Evolutionary conservation across 139 green algal species (phyloP).

Genomic region (Diplosphaera chodatii): DNA sequence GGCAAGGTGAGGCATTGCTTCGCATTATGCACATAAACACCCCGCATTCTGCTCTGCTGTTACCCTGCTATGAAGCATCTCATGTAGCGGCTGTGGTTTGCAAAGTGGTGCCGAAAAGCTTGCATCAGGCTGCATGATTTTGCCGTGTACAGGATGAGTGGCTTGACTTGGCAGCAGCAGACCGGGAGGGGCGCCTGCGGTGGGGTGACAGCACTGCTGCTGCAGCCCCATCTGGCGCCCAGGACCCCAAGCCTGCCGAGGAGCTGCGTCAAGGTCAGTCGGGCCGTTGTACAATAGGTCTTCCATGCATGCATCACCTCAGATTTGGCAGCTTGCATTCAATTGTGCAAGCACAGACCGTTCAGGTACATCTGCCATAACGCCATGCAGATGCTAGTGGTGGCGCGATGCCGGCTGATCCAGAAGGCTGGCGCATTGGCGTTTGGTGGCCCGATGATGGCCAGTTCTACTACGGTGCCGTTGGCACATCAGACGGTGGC

Average conservation of each 20-base stretch:
- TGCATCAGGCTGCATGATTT: no score
- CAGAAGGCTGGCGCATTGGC: slow-evolving; percentile 25
- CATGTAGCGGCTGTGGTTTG: no score
- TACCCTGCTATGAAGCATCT: no score
- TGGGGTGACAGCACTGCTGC: slow-evolving; percentile 35
- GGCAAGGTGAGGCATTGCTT: slow-evolving; percentile 23
- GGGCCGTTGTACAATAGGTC: no score
- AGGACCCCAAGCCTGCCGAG: not conserved
- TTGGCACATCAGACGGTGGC: not conserved
- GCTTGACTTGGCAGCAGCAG: slow-evolving; percentile 41
- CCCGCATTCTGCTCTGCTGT: no score
- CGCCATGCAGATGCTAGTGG: not conserved
- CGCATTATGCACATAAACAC: no score
- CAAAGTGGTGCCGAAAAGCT: no score
- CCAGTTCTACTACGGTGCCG: slow-evolving; percentile 35
- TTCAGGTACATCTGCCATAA: not conserved
- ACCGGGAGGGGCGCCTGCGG: slow-evolving; percentile 35
- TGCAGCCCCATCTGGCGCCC: slow-evolving; percentile 9
- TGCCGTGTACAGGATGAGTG: slow-evolving; percentile 20
- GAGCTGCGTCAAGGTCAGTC: not conserved
- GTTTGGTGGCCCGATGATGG: slow-evolving; percentile 24
- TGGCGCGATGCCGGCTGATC: not conserved
- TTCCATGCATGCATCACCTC: no score
- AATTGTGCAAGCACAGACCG: no score
- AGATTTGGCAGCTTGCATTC: no score